Base-by-base conservation (phyloP, 2,329 filamentous ascomycete genomes). In the Gnomoniopsis smithogilvyi region DNA sequence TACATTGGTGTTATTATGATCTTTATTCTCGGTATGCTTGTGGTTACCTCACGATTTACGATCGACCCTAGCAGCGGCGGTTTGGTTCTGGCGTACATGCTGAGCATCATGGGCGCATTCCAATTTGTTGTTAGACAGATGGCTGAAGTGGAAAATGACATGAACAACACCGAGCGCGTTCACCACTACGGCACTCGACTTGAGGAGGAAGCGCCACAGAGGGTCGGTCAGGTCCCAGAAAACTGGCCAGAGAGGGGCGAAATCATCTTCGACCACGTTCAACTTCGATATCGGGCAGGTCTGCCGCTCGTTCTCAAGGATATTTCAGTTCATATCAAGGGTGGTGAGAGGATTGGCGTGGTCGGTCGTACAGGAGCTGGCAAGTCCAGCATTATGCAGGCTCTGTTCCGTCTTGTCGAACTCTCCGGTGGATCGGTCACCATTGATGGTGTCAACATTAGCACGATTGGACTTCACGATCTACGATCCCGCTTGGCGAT, bases 81-180 rank as follows among this genome's bases (percentile, higher is more conserved):
- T 21, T 78, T 98, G 41, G 92, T 98, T 0, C 81, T 99, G 21
- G 95, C 90, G 49, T 98, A 98, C 73, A 96, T 98, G 68, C 81
- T 99, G 19, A 84, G 89, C 15, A 96, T 97, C 68, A 92, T 96
- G 19, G 91, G 96, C 72, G 92, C 96, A 89, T 88, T 98, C 64
- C 94, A 97, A 70, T 97, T 97, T 73, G 94, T 92, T 1, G 91
- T 98, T n/a, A 86, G 94, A 21, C 94, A 98, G 74, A 81, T 97
- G 7, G 94, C 94, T 26, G 94, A 97, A 73, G 92, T 98, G 8
- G 94, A 98, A 73, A 98, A 97, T 74, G 92, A 92, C 69, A 98
- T 98, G 94, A 98, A 97, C 71, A 88, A 93, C 0, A 95, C 95
- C 0, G 94, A 98, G 74, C 88, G 95, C 53, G 80, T 98, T 36